Percentiles rank a stretch among this genome's conserved stretches.
These are phyloP conservation scores for Suillus lakei DNA, from an alignment of 768 basidiomycete genomes.

Conservation along the genomic window DNA sequence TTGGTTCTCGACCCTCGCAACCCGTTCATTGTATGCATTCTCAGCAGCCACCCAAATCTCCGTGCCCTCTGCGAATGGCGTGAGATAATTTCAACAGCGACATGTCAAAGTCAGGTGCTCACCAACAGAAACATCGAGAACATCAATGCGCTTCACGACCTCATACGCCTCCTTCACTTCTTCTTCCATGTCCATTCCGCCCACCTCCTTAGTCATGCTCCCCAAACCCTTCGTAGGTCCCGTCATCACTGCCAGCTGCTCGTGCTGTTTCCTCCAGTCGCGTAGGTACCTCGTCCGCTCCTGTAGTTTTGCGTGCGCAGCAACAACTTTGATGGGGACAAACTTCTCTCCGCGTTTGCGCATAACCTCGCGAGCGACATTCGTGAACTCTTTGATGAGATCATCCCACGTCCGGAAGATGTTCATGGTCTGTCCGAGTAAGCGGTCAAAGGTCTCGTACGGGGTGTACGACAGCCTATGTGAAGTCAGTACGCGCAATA, in stretches of 20 bases:
- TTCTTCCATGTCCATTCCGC: conserved; percentile 97
- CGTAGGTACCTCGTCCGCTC: conserved; percentile 85
- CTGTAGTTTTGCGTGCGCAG: conserved; percentile 90
- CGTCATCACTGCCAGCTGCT: conserved; percentile 97
- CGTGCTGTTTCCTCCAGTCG: conserved; percentile 96
- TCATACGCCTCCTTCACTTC: conserved; percentile 97
- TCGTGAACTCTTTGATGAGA: conserved; percentile 89
- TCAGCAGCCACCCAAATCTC: conserved; percentile 98
- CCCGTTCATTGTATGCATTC: conserved; percentile 97
- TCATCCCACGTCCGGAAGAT: conserved; percentile 92
- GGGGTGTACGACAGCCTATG: conserved; percentile 93
- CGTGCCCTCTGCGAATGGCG: conserved; percentile 74
- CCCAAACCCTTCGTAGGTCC: conserved; percentile 89
- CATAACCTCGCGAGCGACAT: conserved; percentile 91
- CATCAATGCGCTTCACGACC: conserved; percentile 95
- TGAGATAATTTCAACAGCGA: conserved; percentile 2
- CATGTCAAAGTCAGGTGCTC: conserved; percentile 30
- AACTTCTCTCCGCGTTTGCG: conserved; percentile 90
- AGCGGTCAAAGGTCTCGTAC: conserved; percentile 91
- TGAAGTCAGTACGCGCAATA: conserved; percentile 87
- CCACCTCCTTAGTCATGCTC: conserved; percentile 72
- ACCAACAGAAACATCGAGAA: conserved; percentile 93
- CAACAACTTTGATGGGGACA: conserved; percentile 93
- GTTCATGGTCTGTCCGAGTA: conserved; percentile 72
- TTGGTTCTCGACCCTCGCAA: conserved; percentile 97